Percentiles rank a stretch among this genome's conserved stretches.
Evolutionary conservation across 345 rosid genomes (phyloP).

Genomic region (Pugionium dolabratum): DNA sequence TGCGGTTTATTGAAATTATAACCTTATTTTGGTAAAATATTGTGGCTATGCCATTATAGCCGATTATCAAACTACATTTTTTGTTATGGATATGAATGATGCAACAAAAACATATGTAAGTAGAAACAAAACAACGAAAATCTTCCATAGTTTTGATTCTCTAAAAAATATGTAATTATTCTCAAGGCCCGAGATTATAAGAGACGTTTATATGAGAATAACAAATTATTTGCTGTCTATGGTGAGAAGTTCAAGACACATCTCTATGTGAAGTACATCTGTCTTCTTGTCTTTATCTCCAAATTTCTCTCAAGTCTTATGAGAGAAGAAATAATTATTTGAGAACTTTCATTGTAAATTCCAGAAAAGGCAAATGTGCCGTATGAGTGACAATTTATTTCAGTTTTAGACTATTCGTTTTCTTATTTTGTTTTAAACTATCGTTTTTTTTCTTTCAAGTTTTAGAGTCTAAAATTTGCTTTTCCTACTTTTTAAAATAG

Average conservation of each 20-base stretch:
- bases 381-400: no score
- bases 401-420: no score
- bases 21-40: neutral
- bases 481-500: no score
- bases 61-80: no score
- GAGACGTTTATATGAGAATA: slow-evolving; percentile 33
- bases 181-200: slow-evolving; percentile 40
- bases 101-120: slow-evolving; percentile 33
- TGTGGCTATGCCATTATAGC: neutral
- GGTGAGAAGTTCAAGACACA: slow-evolving; percentile 41
- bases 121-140: slow-evolving; percentile 30
- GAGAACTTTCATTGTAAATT: no score
- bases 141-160: slow-evolving; percentile 27
- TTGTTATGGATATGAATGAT: no score
- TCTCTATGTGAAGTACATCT: slow-evolving; percentile 39
- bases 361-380: no score
- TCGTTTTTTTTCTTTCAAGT: no score
- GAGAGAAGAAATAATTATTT: no score
- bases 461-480: no score
- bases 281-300: slow-evolving; percentile 34
- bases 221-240: slow-evolving; percentile 24
- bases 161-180: slow-evolving; percentile 29
- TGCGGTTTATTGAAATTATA: neutral
- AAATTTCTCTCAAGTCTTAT: slow-evolving; percentile 16
- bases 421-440: no score